Base-by-base conservation (phyloP, 345 rosid genomes). In the Eucalyptus erythrocorys region DNA sequence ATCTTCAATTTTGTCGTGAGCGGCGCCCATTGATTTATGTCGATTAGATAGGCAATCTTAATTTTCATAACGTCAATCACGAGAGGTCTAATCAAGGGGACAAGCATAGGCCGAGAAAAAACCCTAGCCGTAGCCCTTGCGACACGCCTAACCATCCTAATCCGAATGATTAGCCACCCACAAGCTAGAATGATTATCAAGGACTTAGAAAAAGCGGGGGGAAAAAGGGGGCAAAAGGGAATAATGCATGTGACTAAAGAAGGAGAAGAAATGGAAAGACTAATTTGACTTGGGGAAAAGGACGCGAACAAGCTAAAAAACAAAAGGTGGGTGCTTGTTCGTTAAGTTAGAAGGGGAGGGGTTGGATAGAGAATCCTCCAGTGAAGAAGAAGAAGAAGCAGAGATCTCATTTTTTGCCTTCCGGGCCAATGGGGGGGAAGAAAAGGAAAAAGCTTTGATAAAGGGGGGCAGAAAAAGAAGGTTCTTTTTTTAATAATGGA, bases 31-130 rank as follows among this genome's bases (percentile, higher is more conserved):
- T 4, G 12, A 8, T 19, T 71, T 19, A 10, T 15, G 81, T 19
- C 6, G 81, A 37, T 34, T 4, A 9, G 13, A 17, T 24, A 2
- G 22, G 81, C 47, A 11, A 76, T 37, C 82, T 9, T 3, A 37
- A 76, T 76, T 76, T 5, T 6, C 82, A 40, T 3, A 0, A 10
- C 0, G 15, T 24, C 4, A 2, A 37, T 37, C 82, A 1, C 8
- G 14, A 2, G 27, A 19, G 47, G 47, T 21, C 82, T 37, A 21
- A 37, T 37, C 24, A 24, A 37, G 82, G 82, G 2, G 45, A 13
- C 1, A 12, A 24, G 14, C 22, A 21, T 1, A 10, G 81, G 43
- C 26, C 26, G 12, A 6, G 24, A 34, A 8, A 8, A 34, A 34
- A 5, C 45, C 81, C 80, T 34, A 68, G 80, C 80, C 43, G 6